Evolutionary conservation across 768 basidiomycete genomes (phyloP), one percentile per base, ranked within the genome.

Genomic region (Piloderma croceum): DNA sequence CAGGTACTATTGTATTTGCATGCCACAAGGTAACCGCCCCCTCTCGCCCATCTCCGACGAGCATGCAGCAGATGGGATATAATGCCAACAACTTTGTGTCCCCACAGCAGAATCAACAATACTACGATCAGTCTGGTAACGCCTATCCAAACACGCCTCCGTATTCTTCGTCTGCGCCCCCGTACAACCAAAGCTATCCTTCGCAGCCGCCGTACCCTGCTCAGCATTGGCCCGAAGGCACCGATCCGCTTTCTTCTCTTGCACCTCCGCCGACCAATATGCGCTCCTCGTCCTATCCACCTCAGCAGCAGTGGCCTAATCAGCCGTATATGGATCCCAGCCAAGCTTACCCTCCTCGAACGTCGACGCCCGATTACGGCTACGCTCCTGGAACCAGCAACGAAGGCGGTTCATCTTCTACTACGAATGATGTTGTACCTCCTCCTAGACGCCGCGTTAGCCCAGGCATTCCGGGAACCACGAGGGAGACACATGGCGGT

Each of bases 361-460:
- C 62, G 18, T 48, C 61, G 18, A 69, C 68, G 24, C 66, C 71
- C 24, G 53, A 55, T 36, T 54, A 59, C 43, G 56, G 62, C 29
- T 69, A 73, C 44, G 45, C 54, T 5, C 57, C 68, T 21, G 62
- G 65, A 39, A 53, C 54, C 22, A 61, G 51, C 36, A 53, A 59
- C 32, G 64, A 50, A 39, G 44, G 49, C 38, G 53, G 49, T 46
- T 41, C 55, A 2, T 47, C 53, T 39, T 49, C 48, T 47, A 54
- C 50, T 44, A 52, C 54, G 23, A 51, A 19, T 44, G 77, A 73
- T 49, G 61, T 67, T 34, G 81, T 74, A 11, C 82, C 74, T 7
- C 79, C 72, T 42, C 71, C 77, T 46, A 69, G 68, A 50, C 74
- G 74, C 48, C 70, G 75, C 44, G 65, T 75, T n/a, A 61, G 76